Conservation (phyloP, 2,329 filamentous ascomycete genomes). For the Xylaria sp. region DNA sequence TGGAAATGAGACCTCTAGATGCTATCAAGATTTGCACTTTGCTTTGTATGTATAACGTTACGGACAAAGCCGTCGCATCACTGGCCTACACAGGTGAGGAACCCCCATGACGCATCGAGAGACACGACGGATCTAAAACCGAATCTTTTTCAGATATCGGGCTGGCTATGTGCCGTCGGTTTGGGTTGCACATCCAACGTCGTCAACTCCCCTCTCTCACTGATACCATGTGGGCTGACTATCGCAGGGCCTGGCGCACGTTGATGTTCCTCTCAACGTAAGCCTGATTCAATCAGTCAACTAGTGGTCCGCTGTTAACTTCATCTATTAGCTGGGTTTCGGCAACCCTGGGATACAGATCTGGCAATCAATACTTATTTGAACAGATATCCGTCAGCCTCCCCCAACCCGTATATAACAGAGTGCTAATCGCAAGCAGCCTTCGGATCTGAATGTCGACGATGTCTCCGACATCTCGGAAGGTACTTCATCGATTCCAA, state of each 20-base stretch:
- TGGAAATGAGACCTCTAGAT: constrained; percentile 7
- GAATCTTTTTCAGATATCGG: background rate
- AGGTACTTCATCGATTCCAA: background rate
- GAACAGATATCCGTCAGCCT: background rate
- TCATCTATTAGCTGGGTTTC: constrained; percentile 1
- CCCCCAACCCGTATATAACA: background rate
- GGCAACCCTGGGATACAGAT: constrained; percentile 3
- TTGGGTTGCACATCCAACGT: background rate
- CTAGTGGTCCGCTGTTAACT: background rate
- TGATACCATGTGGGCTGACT: constrained; percentile 8
- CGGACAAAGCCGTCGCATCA: background rate
- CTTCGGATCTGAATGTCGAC: background rate
- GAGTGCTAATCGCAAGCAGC: background rate
- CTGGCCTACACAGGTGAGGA: background rate
- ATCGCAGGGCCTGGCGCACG: background rate
- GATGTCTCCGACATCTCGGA: background rate
- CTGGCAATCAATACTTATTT: constrained; percentile 2
- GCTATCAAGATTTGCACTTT: constrained; percentile 8
- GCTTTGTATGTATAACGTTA: constrained; percentile 3
- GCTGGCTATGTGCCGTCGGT: constrained; percentile 3
- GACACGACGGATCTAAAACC: background rate
- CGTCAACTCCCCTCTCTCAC: background rate
- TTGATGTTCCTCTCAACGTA: constrained; percentile 9
- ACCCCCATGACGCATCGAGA: background rate
- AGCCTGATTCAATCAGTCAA: background rate